A percentile compares a stretch with the other conserved stretches of the same genome.
phyloP scores from a whole-genome alignment of 148 eudicot species.

The Rhododendron ferrugineum region DNA sequence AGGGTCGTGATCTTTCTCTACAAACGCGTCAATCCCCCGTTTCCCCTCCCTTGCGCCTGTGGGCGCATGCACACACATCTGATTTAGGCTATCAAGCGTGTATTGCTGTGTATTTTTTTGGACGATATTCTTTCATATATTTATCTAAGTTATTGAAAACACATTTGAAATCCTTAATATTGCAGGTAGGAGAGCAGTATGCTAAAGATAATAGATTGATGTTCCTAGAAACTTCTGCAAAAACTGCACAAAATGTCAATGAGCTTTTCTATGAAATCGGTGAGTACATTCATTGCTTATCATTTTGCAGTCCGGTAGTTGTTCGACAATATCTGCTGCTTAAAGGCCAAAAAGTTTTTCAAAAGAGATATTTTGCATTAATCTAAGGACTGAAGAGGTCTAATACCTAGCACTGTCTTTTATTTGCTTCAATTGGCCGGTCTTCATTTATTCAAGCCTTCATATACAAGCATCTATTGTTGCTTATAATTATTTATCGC shows the following conservation, averaged over 20 bases:
- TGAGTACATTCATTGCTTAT: conserved; percentile 9
- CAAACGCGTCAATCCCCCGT: neutral
- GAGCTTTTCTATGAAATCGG: conserved; percentile 65
- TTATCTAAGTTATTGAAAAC: neutral
- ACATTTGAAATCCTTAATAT: neutral
- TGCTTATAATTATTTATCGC: neutral
- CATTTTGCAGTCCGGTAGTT: too few relatives aligned
- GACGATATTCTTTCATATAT: neutral
- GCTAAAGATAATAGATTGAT: conserved; percentile 58
- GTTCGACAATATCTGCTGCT: neutral
- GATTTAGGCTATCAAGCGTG: neutral
- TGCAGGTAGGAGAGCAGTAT: conserved; percentile 63
- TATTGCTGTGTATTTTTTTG: neutral
- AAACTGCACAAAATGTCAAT: conserved; percentile 63
- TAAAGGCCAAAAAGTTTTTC: neutral
- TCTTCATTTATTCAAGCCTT: neutral
- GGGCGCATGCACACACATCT: neutral
- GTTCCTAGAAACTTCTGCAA: conserved; percentile 68
- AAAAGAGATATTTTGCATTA: neutral
- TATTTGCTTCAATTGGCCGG: neutral
- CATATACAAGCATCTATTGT: neutral
- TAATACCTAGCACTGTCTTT: neutral
- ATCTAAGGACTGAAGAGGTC: neutral
- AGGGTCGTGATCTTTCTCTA: neutral
- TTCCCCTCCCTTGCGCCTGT: neutral